Evolutionary conservation across 495 filamentous ascomycete genomes (phyloP).

Genomic region (Hypoxylon fragiforme): DNA sequence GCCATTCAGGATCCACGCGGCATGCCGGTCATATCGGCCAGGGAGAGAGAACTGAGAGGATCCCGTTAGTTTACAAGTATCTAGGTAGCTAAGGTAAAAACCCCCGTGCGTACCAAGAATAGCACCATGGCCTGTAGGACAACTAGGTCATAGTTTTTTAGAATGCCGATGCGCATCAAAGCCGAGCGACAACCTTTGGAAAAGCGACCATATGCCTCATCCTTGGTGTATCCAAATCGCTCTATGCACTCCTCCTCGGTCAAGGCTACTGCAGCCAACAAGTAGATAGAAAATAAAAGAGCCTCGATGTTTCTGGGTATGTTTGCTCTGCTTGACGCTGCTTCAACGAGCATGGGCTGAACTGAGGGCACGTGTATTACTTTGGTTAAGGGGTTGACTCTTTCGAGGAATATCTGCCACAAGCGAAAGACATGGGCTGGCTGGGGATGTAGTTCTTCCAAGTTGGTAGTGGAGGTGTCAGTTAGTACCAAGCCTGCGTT

Average conservation of each 20-base stretch:
- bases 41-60: constrained; percentile 49
- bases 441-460: constrained; percentile 60
- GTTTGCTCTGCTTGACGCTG: constrained; percentile 39
- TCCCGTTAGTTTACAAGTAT: constrained; percentile 1
- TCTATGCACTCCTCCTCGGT: constrained; percentile 53
- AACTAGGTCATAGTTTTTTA: constrained; percentile 55
- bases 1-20: constrained; percentile 57
- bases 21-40: constrained; percentile 54
- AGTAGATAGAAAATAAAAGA: constrained; percentile 58
- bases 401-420: constrained; percentile 70
- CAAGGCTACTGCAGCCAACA: constrained; percentile 50
- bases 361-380: constrained; percentile 69
- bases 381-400: constrained; percentile 71
- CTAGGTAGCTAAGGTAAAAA: background rate
- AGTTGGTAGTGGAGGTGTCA: constrained; percentile 33
- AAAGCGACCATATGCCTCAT: constrained; percentile 44
- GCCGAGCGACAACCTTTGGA: constrained; percentile 51
- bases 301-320: constrained; percentile 56
- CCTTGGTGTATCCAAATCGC: constrained; percentile 51
- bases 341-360: constrained; percentile 55
- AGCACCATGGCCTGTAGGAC: constrained; percentile 58
- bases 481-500: constrained; percentile 45
- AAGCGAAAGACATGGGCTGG: constrained; percentile 67
- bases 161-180: constrained; percentile 53
- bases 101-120: constrained; percentile 50